phyloP scores from a whole-genome alignment of 164 flowering plant species.

The grape (Vitis vinifera) region DNA sequence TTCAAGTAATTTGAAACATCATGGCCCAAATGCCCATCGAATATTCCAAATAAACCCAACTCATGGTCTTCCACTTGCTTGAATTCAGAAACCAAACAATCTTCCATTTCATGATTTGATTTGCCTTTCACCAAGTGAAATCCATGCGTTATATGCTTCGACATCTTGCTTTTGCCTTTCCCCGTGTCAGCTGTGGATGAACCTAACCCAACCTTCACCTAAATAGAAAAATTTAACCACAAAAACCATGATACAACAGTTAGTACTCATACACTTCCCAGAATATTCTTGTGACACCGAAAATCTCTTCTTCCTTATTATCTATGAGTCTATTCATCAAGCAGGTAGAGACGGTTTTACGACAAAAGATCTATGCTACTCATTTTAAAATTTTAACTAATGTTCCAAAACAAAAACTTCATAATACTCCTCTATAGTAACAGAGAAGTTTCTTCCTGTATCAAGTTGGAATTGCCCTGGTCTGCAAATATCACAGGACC shows the following conservation, averaged over 20 bases:
- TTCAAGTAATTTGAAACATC: slow-evolving; percentile 46
- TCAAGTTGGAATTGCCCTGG: too few relatives aligned
- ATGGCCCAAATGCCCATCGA: slow-evolving; percentile 55
- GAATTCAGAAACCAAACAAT: slow-evolving; percentile 39
- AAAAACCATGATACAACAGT: not conserved
- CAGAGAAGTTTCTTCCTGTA: too few relatives aligned
- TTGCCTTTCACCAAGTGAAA: slow-evolving; percentile 45
- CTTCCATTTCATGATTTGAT: slow-evolving; percentile 50
- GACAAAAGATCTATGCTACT: too few relatives aligned
- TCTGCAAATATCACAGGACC: too few relatives aligned
- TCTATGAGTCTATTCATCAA: too few relatives aligned
- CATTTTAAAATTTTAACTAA: too few relatives aligned
- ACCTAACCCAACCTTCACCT: slow-evolving; percentile 39
- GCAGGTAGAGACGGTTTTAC: too few relatives aligned
- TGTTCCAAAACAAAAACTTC: too few relatives aligned
- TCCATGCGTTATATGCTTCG: slow-evolving; percentile 36
- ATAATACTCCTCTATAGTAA: too few relatives aligned
- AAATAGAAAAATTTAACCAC: not conserved
- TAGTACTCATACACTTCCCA: not conserved
- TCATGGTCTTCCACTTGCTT: slow-evolving; percentile 27
- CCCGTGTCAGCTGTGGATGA: slow-evolving; percentile 34
- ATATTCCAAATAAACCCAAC: slow-evolving; percentile 49
- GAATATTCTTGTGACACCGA: too few relatives aligned
- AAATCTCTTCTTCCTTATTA: not conserved
- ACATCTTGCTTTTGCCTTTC: slow-evolving; percentile 40